These are phyloP conservation scores for Epithele typhae DNA, from an alignment of 768 basidiomycete species.

Conservation along the genomic window DNA sequence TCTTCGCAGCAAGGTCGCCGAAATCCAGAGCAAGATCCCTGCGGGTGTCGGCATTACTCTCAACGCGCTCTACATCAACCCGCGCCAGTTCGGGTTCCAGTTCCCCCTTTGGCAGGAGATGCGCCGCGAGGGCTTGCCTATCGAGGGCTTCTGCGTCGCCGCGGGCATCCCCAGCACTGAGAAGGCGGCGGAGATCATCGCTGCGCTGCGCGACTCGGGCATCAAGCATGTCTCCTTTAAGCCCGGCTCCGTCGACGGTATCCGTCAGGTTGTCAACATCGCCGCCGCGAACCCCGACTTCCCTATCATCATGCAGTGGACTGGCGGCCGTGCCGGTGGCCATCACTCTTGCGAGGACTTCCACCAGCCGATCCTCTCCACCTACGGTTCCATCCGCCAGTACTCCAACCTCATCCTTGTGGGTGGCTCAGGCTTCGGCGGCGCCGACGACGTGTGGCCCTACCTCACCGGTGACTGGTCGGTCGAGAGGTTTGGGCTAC, in stretches of 20 bases:
- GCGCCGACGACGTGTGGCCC: constrained; percentile 92
- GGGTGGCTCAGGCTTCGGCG: constrained; percentile 94
- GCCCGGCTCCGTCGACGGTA: constrained; percentile 96
- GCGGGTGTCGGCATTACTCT: constrained; percentile 90
- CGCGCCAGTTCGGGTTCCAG: constrained; percentile 95
- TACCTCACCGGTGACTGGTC: constrained; percentile 98
- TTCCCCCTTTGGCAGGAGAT: constrained; percentile 98
- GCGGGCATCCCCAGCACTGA: constrained; percentile 96
- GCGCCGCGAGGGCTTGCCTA: constrained; percentile 89
- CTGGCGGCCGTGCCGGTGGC: constrained; percentile 96
- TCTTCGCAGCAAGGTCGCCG: constrained; percentile 86
- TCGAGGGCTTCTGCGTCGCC: constrained; percentile 99
- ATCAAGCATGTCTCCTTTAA: constrained; percentile 98
- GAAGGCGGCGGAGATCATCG: constrained; percentile 96
- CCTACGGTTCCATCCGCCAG: constrained; percentile 87
- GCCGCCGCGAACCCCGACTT: constrained; percentile 92
- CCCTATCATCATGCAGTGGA: constrained; percentile 98
- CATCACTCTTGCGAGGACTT: constrained; percentile 99
- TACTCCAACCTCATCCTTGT: constrained; percentile 87
- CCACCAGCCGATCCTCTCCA: constrained; percentile 90
- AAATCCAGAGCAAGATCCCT: constrained; percentile 83
- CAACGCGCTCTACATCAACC: constrained; percentile 97
- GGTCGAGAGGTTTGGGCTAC: constrained; percentile 67
- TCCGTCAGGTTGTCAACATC: constrained; percentile 95
- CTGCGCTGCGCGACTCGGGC: constrained; percentile 71